Base-by-base conservation (phyloP, 108 stramenopile genomes). In the Ochromonas danica region DNA sequence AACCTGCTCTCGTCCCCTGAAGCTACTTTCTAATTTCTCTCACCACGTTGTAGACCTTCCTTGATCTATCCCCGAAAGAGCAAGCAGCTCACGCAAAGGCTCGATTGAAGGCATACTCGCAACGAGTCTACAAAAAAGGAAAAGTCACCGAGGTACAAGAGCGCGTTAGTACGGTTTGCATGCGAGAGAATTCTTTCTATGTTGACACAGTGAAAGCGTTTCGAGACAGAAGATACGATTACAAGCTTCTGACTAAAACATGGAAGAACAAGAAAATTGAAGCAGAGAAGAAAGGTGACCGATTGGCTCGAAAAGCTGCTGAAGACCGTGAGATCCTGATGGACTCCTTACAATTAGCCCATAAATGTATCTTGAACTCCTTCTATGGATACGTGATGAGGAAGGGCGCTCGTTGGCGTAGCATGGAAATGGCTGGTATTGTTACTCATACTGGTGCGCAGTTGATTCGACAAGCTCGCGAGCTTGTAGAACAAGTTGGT, bases 371-470 rank as follows among this genome's bases (percentile, higher is more conserved):
- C 79, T 89, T 99, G 6, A 94, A 94, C 83, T 84, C 84, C 43
- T 94, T 96, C 84, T 98, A 99, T 84, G 98, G 98, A 31, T 99
- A 99, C 81, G 98, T 99, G 39, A 99, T 99, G 98, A 89, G 98
- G 39, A 97, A 97, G 82, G 98, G 98, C 43, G 97, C 98, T 1
- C 86, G 98, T n/a, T 99, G 98, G 98, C 89, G 96, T 39, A 94
- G 93, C 1, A 99, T 99, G 98, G 93, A 94, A 78, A 99, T 99
- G 98, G 98, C 96, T 22, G 98, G 96, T 6, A 97, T 99, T 78
- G 98, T 99, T 17, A 99, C 98, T 2, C 94, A 96, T 81, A 99
- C 95, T 25, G 98, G 98, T 42, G 98, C 96, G 14, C 90, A 93
- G 80, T 89, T 99, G 31, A 99, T 99, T 81, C 94, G 91, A 39